These are phyloP conservation scores for Neonectria punicea DNA, from an alignment of 2,329 filamentous ascomycete genomes.

Conservation along the genomic window DNA sequence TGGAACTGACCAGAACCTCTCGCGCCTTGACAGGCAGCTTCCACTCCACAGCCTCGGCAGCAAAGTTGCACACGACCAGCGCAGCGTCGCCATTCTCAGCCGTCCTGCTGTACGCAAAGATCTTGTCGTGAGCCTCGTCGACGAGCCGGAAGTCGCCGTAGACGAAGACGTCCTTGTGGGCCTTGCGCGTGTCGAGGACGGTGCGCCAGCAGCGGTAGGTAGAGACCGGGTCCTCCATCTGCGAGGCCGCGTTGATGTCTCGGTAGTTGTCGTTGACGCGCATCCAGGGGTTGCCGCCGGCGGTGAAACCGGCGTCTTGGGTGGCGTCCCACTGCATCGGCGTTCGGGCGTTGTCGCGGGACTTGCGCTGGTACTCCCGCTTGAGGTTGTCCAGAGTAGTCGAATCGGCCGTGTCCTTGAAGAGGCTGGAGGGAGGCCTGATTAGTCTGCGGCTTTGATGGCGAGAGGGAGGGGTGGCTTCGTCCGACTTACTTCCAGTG, in stretches of 20 bases:
- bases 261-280: constrained; percentile 71
- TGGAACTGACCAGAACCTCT: constrained; percentile 50
- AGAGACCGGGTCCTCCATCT: constrained; percentile 59
- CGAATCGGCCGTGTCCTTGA: constrained; percentile 52
- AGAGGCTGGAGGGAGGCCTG: constrained; percentile 40
- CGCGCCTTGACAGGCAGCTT: constrained; percentile 39
- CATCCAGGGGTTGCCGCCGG: constrained; percentile 73
- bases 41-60: constrained; percentile 47
- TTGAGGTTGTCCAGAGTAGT: constrained; percentile 51
- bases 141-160: constrained; percentile 66
- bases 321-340: constrained; percentile 77
- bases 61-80: constrained; percentile 54
- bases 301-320: constrained; percentile 73
- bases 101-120: constrained; percentile 53
- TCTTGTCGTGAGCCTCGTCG: constrained; percentile 48
- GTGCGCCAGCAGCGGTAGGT: constrained; percentile 71
- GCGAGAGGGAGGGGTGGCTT: background rate
- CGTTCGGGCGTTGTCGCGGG: constrained; percentile 75
- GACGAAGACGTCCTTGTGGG: constrained; percentile 70
- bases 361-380: constrained; percentile 65
- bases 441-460: constrained; percentile 5
- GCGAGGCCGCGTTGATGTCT: constrained; percentile 69
- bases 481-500: constrained; percentile 55
- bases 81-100: constrained; percentile 46
- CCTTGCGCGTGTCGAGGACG: constrained; percentile 69